These are phyloP conservation scores for Aspergillus piperis DNA, from an alignment of 2,329 filamentous ascomycete species.

Conservation along the genomic window DNA sequence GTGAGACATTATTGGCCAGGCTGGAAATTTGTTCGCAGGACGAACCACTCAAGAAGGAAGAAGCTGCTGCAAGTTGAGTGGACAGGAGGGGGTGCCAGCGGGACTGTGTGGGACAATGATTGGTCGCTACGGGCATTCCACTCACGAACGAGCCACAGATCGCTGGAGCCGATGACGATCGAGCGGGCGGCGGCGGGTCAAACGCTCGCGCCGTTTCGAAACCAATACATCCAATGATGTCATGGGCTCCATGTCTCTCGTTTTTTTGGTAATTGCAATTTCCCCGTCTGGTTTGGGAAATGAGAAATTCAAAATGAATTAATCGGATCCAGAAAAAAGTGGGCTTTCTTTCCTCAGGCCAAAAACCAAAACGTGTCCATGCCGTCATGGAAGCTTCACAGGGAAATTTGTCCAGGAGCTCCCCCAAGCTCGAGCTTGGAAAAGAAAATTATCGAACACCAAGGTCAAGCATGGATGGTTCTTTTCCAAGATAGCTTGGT, in stretches of 20 bases:
- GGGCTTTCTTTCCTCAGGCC: not conserved
- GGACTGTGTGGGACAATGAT: not conserved
- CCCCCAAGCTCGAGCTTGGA: not conserved
- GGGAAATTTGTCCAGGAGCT: not conserved
- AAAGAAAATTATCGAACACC: too few relatives aligned
- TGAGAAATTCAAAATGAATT: too few relatives aligned
- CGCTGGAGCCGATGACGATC: constrained; percentile 38
- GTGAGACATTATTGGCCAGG: not conserved
- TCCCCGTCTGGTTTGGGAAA: too few relatives aligned
- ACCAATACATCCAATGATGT: constrained; percentile 27
- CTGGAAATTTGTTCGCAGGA: constrained; percentile 2
- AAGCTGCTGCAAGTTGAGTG: constrained; percentile 25
- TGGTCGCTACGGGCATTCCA: constrained; percentile 2
- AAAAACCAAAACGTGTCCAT: not conserved
- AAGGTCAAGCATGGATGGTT: too few relatives aligned
- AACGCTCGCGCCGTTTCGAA: constrained; percentile 32
- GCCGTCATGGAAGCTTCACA: not conserved
- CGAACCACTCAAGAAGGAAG: not conserved
- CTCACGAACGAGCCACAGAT: constrained; percentile 33
- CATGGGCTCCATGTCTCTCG: constrained; percentile 17
- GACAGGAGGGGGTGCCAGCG: constrained; percentile 21
- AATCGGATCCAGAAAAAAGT: too few relatives aligned
- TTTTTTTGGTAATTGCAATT: too few relatives aligned
- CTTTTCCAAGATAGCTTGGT: too few relatives aligned
- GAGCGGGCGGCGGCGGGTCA: constrained; percentile 26